A percentile compares a stretch with the other conserved stretches of the same genome.
phyloP scores from a whole-genome alignment of 768 basidiomycete species.

The Myochromella boudieri region DNA sequence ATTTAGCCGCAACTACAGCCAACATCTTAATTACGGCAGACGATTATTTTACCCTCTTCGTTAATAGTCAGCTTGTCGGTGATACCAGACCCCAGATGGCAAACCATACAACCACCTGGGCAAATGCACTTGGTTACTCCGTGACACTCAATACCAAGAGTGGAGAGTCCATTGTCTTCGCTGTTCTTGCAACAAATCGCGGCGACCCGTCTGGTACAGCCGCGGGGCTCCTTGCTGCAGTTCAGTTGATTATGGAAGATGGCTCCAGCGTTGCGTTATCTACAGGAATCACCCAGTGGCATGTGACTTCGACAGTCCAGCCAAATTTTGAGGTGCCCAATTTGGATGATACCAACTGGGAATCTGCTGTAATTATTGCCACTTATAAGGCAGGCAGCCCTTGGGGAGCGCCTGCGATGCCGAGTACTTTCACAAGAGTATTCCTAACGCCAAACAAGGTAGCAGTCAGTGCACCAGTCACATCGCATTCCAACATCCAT shows the following conservation, averaged over 20 bases:
- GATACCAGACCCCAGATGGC: constrained; percentile 2
- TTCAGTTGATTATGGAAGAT: constrained; percentile 4
- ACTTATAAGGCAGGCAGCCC: constrained; percentile 2
- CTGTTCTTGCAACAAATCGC: not conserved
- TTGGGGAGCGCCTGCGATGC: constrained; percentile 2
- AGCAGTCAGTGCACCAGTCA: too few species aligned
- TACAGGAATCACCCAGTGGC: constrained; percentile 1
- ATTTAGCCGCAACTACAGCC: constrained; percentile 1
- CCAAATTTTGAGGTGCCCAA: constrained; percentile 1
- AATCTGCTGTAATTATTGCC: not conserved
- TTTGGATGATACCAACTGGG: constrained; percentile 7
- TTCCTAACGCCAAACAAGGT: too few species aligned
- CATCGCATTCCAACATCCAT: too few species aligned
- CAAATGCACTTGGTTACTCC: constrained; percentile 3
- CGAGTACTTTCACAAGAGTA: too few species aligned
- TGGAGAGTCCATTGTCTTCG: constrained; percentile 4
- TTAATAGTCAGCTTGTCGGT: constrained; percentile 10
- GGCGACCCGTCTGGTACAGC: not conserved
- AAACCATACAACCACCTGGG: constrained; percentile 4
- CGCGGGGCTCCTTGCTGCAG: constrained; percentile 5
- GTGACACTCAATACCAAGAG: constrained; percentile 4
- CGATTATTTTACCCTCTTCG: constrained; percentile 9
- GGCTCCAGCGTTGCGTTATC: constrained; percentile 6
- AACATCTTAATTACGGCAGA: constrained; percentile 9
- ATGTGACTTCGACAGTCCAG: constrained; percentile 2